Percentiles rank a stretch among this genome's conserved stretches.
Evolutionary conservation across 768 basidiomycete species (phyloP).

Genomic region (Lactarius hengduanensis): DNA sequence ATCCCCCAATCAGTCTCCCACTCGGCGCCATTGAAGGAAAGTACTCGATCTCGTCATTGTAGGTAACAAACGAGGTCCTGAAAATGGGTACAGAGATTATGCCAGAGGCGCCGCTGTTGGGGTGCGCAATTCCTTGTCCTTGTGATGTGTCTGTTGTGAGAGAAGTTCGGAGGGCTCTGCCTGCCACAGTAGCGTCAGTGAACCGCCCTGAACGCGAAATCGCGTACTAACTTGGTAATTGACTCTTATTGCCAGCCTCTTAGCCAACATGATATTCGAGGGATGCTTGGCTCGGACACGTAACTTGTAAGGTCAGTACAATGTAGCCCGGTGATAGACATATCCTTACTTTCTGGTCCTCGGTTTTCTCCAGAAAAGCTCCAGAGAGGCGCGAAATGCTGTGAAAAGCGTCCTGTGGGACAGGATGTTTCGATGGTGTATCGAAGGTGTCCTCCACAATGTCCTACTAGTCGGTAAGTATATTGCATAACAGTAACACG

Average conservation of each 20-base stretch:
- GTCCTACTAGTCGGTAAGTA: slow-evolving; percentile 27
- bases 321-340: slow-evolving; percentile 10
- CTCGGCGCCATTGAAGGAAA: slow-evolving; percentile 59
- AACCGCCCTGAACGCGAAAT: not conserved
- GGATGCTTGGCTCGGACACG: slow-evolving; percentile 52
- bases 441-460: slow-evolving; percentile 38
- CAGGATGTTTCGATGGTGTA: slow-evolving; percentile 45
- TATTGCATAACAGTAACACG: not conserved
- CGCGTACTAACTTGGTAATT: slow-evolving; percentile 40
- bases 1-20: slow-evolving; percentile 57
- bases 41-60: slow-evolving; percentile 46
- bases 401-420: slow-evolving; percentile 51
- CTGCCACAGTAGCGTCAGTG: slow-evolving; percentile 20
- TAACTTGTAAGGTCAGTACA: slow-evolving; percentile 40
- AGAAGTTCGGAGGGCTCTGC: slow-evolving; percentile 18
- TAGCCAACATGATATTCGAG: slow-evolving; percentile 43
- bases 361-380: slow-evolving; percentile 58
- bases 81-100: slow-evolving; percentile 71
- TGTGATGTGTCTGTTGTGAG: slow-evolving; percentile 6
- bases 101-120: slow-evolving; percentile 20
- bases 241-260: slow-evolving; percentile 53
- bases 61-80: slow-evolving; percentile 46
- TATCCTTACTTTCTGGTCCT: slow-evolving; percentile 46
- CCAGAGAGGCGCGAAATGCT: slow-evolving; percentile 67
- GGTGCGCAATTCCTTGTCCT: slow-evolving; percentile 8